Evolutionary conservation across 441 rosid genomes (phyloP), one percentile per base, ranked within the genome.

Genomic region (Croton setiger): DNA sequence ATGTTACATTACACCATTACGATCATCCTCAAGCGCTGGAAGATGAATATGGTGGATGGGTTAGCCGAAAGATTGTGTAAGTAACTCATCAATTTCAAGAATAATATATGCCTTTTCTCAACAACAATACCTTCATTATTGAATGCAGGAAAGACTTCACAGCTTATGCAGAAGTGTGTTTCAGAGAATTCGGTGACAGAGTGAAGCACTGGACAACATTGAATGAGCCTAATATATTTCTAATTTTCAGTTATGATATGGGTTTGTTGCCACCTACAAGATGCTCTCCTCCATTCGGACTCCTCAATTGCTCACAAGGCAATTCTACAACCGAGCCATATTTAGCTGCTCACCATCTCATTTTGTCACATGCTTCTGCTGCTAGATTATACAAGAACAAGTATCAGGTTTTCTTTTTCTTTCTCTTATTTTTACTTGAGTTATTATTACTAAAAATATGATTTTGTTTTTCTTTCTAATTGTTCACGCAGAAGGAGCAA

Each of bases 11-110:
- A 37, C 80, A 68, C 75, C 80, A 89, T 64, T 60, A 53, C 23
- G 92, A 91, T 75, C 89, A 75, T 52, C 96, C 97, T 20, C 96
- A 87, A 71, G 66, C 64, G 52, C 86, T 91, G 18, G 96, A 91
- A 80, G 92, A 89, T 27, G 96, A 87, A 67, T 89, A 87, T 49
- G 89, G 85, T 67, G 93, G 89, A 64, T 86, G 92, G 89, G 0
- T 85, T 68, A 76, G 73, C 67, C 66, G 54, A 36, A 87, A 66
- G 60, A 82, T 83, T n/a, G 76, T 87, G 96, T 90, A 86, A 43
- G 41, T 0, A 31, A 15, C 61, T 59, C 2, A 2, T 58, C 41
- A 4, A 8, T 8, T 0, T 37, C 3, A 3, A 37, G 41, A 37
- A 37, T 4, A 37, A 37, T 37, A 37, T 37, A 37, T 37, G n/a